Evolutionary conservation across 495 filamentous ascomycete genomes (phyloP).

Genomic region (Elasticomyces elasticus): DNA sequence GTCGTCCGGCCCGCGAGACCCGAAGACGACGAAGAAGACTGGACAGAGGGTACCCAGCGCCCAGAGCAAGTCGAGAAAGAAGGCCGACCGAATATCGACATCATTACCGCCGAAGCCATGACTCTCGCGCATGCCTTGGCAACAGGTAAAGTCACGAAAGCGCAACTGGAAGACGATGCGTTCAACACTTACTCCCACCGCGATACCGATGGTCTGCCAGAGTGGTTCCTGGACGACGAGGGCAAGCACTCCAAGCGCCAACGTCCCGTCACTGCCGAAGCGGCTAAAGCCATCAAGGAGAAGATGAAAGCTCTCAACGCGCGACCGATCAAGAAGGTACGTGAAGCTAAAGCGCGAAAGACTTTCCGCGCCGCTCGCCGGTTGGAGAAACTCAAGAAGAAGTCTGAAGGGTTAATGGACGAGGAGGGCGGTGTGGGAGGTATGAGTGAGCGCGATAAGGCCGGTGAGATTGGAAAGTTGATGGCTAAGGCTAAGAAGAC

Average conservation of each 20-base stretch:
- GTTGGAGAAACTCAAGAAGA: slow-evolving; percentile 90
- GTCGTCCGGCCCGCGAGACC: slow-evolving; percentile 39
- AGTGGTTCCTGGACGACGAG: slow-evolving; percentile 98
- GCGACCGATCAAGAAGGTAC: slow-evolving; percentile 97
- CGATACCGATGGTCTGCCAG: slow-evolving; percentile 84
- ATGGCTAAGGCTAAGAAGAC: slow-evolving; percentile 65
- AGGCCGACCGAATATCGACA: slow-evolving; percentile 70
- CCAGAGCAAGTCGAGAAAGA: slow-evolving; percentile 22
- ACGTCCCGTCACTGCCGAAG: slow-evolving; percentile 81
- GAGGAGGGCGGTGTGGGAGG: slow-evolving; percentile 51
- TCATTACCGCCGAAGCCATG: slow-evolving; percentile 98
- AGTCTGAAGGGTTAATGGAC: slow-evolving; percentile 73
- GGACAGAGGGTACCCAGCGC: slow-evolving; percentile 58
- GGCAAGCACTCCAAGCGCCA: slow-evolving; percentile 68
- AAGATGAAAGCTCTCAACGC: slow-evolving; percentile 91
- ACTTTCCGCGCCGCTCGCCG: slow-evolving; percentile 87
- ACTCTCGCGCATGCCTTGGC: slow-evolving; percentile 89
- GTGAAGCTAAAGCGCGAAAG: slow-evolving; percentile 89
- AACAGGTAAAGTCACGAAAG: slow-evolving; percentile 64
- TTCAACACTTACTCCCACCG: slow-evolving; percentile 91
- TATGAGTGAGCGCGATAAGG: slow-evolving; percentile 91
- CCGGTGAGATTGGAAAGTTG: slow-evolving; percentile 67
- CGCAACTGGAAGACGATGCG: slow-evolving; percentile 75
- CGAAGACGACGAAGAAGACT: slow-evolving; percentile 51
- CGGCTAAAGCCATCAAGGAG: slow-evolving; percentile 86